These are phyloP conservation scores for Serendipita vermifera DNA, from an alignment of 768 basidiomycete species.

Conservation along the genomic window DNA sequence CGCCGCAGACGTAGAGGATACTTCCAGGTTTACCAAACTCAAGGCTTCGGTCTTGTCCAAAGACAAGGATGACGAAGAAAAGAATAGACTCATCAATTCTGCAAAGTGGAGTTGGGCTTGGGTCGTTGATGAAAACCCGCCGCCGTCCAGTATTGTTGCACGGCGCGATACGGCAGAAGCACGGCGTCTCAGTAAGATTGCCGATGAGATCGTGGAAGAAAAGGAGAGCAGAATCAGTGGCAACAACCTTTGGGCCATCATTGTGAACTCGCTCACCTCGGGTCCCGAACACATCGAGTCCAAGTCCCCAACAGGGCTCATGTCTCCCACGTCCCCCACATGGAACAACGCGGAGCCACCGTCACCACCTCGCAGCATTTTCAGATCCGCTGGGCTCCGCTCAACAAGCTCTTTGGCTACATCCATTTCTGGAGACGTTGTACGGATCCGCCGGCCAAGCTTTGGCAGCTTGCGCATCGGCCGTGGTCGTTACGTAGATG, in stretches of 20 bases:
- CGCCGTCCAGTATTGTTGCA: constrained; percentile 85
- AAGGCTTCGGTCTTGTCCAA: constrained; percentile 18
- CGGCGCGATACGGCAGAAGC: constrained; percentile 78
- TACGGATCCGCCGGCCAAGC: constrained; percentile 6
- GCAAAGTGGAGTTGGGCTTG: constrained; percentile 71
- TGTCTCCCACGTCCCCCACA: not conserved
- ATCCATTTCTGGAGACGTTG: constrained; percentile 4
- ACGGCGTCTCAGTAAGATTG: constrained; percentile 53
- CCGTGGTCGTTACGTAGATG: constrained; percentile 1
- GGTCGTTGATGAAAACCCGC: constrained; percentile 73
- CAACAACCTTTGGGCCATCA: constrained; percentile 58
- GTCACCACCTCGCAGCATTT: not conserved
- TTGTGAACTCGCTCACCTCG: constrained; percentile 50
- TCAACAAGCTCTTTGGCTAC: constrained; percentile 5
- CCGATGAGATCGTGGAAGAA: constrained; percentile 51
- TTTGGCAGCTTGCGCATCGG: constrained; percentile 6
- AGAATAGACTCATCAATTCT: constrained; percentile 27
- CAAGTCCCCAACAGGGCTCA: not conserved
- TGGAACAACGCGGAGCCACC: not conserved
- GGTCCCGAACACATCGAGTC: constrained; percentile 27
- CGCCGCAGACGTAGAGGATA: constrained; percentile 19
- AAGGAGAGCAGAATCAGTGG: constrained; percentile 45
- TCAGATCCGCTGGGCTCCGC: not conserved
- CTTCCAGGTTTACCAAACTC: constrained; percentile 13
- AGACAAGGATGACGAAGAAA: constrained; percentile 19